phyloP scores from a whole-genome alignment of 805 yeast species.

The Metschnikowia picachoensis region DNA sequence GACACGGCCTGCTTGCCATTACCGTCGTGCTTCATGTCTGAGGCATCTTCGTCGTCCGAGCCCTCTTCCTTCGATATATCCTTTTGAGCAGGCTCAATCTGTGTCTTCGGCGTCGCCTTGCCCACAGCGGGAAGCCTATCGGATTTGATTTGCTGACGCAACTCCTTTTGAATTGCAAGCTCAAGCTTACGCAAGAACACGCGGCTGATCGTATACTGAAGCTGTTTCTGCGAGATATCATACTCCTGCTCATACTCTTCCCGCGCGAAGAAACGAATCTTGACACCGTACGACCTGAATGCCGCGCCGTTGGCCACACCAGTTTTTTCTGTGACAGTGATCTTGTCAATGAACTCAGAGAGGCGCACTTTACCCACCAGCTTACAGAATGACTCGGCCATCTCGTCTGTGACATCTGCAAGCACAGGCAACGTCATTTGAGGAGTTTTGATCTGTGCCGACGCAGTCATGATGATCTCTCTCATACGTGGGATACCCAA shows the following conservation, averaged over 20 bases:
- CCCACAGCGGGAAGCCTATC: constrained; percentile 63
- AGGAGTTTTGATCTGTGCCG: constrained; percentile 94
- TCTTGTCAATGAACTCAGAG: constrained; percentile 84
- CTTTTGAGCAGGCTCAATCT: constrained; percentile 28
- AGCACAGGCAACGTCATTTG: constrained; percentile 93
- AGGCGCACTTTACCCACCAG: constrained; percentile 79
- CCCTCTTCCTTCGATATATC: constrained; percentile 16
- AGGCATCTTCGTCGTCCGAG: constrained; percentile 54
- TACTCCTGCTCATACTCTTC: constrained; percentile 82
- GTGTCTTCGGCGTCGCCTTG: constrained; percentile 54
- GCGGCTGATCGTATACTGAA: constrained; percentile 63
- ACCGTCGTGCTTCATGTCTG: constrained; percentile 51
- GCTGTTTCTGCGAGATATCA: constrained; percentile 76
- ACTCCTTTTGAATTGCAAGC: constrained; percentile 68
- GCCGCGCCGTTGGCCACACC: constrained; percentile 51
- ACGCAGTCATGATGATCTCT: constrained; percentile 99
- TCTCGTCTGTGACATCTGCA: constrained; percentile 73
- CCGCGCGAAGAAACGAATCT: constrained; percentile 68
- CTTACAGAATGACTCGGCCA: constrained; percentile 91
- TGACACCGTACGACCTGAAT: constrained; percentile 70
- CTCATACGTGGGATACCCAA: constrained; percentile 99
- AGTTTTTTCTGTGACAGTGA: constrained; percentile 83
- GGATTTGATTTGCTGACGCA: constrained; percentile 70
- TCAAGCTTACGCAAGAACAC: constrained; percentile 72
- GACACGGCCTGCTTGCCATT: constrained; percentile 84